Base-by-base conservation (phyloP, 2,329 filamentous ascomycete species). In the Talaromyces amestolkiae region DNA sequence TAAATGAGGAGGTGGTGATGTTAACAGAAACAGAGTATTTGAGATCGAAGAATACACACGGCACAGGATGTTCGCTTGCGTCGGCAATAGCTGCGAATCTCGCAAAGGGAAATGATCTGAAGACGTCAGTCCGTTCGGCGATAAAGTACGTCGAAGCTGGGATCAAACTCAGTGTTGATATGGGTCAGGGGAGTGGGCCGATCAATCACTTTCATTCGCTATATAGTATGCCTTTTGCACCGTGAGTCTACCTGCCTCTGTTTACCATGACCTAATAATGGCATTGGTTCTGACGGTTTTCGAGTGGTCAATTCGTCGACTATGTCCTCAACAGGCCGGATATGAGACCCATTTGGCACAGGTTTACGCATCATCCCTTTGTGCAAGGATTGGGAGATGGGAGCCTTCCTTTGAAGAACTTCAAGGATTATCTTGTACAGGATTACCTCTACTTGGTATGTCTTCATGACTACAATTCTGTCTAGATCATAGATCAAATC, bases 31-130 rank as follows among this genome's bases (percentile, higher is more conserved):
- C 87, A 45, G 82, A 84, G 4, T 97, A 90, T 73, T 83, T 92
- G 68, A 79, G 83, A 10, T 92, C 90, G 9, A 89, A 83, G 66
- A 94, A 94, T 73, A 98, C 94, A 0, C 95, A 99, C 73, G 95
- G 95, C 0, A 98, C 95, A 0, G 95, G 95, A 3, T 99, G 95
- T 74, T 96, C 93, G 10, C 84, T 98, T 66, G 95, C 95, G 47
- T 97, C 87, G 49, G 87, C 87, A 6, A 87, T 90, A 70, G 86
- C 87, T 1, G 87, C 85, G 62, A 88, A 89, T 67, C 76, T 90
- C 15, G 84, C 86, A 3, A 75, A 74, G 3, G 84, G 82, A 0
- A 78, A 82, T 68, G 74, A 77, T 56, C 75, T 87, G 63, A 73
- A 76, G 13, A 77, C 80, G 64, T 84, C 87, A 13, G 83, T 88